Conservation (phyloP, 345 rosid species). For the Eutrema yunnanense region DNA sequence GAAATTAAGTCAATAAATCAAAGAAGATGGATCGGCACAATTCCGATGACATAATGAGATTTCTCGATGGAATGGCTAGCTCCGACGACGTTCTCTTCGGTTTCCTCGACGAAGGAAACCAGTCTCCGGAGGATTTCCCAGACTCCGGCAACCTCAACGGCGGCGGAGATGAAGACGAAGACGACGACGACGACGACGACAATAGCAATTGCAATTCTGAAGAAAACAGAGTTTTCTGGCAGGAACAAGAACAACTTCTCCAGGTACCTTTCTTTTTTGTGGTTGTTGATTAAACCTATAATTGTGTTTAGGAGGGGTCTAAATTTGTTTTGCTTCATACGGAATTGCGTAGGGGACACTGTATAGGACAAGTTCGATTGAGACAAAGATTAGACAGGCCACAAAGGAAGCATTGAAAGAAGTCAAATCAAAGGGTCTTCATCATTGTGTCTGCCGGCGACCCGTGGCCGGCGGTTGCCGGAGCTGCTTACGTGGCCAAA, state of each 20-base stretch:
- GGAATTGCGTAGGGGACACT: constrained; percentile 49
- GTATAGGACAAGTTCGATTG: constrained; percentile 53
- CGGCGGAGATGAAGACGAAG: constrained; percentile 18
- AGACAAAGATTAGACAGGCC: constrained; percentile 58
- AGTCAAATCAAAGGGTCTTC: constrained; percentile 19
- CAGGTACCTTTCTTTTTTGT: constrained; percentile 38
- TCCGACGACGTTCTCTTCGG: constrained; percentile 58
- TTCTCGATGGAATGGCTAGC: constrained; percentile 48
- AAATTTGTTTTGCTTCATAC: not conserved
- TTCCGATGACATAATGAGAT: constrained; percentile 44
- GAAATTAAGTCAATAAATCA: not conserved
- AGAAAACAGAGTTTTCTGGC: constrained; percentile 64
- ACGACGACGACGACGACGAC: constrained; percentile 14
- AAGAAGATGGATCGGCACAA: constrained; percentile 22
- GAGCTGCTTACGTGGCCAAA: constrained; percentile 46
- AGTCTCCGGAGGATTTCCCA: constrained; percentile 21
- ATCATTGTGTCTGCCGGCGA: constrained; percentile 45
- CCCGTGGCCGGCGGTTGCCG: constrained; percentile 49
- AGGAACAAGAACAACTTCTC: constrained; percentile 58
- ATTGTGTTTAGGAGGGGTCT: not conserved
- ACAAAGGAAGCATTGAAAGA: constrained; percentile 52
- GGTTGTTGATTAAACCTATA: not conserved
- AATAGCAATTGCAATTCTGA: constrained; percentile 27
- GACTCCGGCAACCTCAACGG: too few species aligned
- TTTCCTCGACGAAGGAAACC: constrained; percentile 39